These are phyloP conservation scores for Aspergillus novofumigatus DNA, from an alignment of 2,329 filamentous ascomycete species.

Conservation along the genomic window DNA sequence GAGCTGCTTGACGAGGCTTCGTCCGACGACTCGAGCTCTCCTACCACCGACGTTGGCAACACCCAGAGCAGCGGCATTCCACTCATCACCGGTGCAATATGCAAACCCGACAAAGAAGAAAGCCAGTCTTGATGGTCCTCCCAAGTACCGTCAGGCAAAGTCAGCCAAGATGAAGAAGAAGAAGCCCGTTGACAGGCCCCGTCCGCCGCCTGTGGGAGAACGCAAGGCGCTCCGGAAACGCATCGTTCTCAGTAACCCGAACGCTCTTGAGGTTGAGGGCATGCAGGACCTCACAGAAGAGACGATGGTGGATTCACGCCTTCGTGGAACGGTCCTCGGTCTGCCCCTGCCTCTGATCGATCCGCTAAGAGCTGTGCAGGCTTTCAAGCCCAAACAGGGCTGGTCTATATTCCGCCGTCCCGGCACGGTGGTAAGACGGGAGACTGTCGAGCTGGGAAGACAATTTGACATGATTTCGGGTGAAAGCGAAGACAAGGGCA, in stretches of 20 bases:
- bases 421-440: constrained; percentile 69
- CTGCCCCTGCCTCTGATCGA: constrained; percentile 70
- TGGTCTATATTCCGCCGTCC: constrained; percentile 85
- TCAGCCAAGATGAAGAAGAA: constrained; percentile 46
- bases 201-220: constrained; percentile 68
- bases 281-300: constrained; percentile 58
- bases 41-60: constrained; percentile 40
- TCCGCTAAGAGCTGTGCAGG: constrained; percentile 74
- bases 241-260: constrained; percentile 89
- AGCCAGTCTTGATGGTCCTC: constrained; percentile 20
- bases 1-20: constrained; percentile 53
- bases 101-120: constrained; percentile 49
- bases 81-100: constrained; percentile 40
- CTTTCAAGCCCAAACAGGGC: constrained; percentile 84
- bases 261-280: constrained; percentile 72
- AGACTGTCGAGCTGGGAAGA: constrained; percentile 69
- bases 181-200: constrained; percentile 39
- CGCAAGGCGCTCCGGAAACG: constrained; percentile 82
- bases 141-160: constrained; percentile 37
- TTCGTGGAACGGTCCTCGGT: constrained; percentile 63
- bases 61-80: constrained; percentile 45
- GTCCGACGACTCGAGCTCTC: constrained; percentile 36
- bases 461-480: constrained; percentile 56
- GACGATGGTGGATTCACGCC: constrained; percentile 52
- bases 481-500: constrained; percentile 32